These are phyloP conservation scores for Iodosphaeria phyllophila DNA, from an alignment of 2,329 filamentous ascomycete species.

Conservation along the genomic window DNA sequence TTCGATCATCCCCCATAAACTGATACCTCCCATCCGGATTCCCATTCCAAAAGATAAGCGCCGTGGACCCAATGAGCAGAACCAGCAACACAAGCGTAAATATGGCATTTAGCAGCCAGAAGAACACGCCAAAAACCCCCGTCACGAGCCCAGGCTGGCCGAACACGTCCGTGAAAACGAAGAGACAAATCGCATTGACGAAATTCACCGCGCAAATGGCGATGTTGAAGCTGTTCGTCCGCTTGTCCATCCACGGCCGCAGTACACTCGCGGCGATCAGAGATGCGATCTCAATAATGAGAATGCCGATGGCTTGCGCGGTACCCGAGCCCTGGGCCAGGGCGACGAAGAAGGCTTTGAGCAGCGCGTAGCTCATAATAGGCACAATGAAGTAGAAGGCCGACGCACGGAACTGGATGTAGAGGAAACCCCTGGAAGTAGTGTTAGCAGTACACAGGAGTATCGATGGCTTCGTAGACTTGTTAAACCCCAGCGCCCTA, in stretches of 20 bases:
- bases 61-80: constrained; percentile 60
- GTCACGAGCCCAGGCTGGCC: constrained; percentile 66
- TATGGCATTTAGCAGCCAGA: constrained; percentile 74
- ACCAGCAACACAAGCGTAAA: constrained; percentile 70
- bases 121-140: constrained; percentile 73
- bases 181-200: constrained; percentile 70
- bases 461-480: too few relatives aligned
- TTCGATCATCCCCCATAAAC: constrained; percentile 89
- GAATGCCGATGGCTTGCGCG: constrained; percentile 63
- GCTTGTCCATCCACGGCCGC: constrained; percentile 97
- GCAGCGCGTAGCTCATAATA: constrained; percentile 55
- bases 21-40: constrained; percentile 92
- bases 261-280: constrained; percentile 64
- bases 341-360: constrained; percentile 81
- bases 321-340: constrained; percentile 53
- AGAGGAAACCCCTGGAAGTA: constrained; percentile 95
- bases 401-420: constrained; percentile 88
- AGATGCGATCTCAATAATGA: constrained; percentile 65
- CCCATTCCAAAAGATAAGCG: constrained; percentile 65
- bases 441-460: too few relatives aligned
- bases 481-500: too few relatives aligned
- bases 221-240: constrained; percentile 93
- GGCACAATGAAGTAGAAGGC: constrained; percentile 92
- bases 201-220: constrained; percentile 82
- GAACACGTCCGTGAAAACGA: constrained; percentile 80